Percentiles rank a stretch among this genome's conserved stretches.
Conservation (phyloP, 805 yeast species). For the Lipomyces lipofer region DNA sequence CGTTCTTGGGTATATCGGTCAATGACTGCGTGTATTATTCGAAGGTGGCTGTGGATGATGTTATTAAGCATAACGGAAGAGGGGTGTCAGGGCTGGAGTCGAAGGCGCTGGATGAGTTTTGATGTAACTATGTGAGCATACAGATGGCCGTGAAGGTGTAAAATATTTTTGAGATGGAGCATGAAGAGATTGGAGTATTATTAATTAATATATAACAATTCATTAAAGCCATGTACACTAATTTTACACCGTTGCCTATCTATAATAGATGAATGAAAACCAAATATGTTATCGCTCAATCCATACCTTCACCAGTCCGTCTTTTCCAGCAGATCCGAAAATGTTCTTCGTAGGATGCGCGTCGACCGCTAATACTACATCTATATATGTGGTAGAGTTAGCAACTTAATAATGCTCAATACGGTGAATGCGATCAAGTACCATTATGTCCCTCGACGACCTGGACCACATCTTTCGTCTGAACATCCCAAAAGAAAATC, state of each 20-base stretch:
- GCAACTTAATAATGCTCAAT: no score
- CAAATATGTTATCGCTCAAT: background rate
- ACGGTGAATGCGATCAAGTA: no score
- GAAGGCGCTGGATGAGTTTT: background rate
- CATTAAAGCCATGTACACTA: no score
- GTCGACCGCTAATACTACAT: constrained; percentile 32
- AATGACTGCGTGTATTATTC: constrained; percentile 27
- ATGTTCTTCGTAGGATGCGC: constrained; percentile 29
- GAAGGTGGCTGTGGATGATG: constrained; percentile 23
- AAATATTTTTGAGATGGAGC: no score
- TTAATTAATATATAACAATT: no score
- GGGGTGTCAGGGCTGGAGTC: constrained; percentile 23
- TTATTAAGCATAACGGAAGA: constrained; percentile 11
- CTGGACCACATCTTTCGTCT: constrained; percentile 51
- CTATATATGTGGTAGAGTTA: constrained; percentile 1
- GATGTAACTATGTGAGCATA: no score
- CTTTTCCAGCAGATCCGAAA: constrained; percentile 31
- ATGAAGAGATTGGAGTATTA: no score
- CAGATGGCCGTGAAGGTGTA: no score
- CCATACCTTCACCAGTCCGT: constrained; percentile 24
- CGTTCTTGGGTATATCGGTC: constrained; percentile 26
- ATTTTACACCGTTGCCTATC: no score
- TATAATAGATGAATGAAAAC: background rate
- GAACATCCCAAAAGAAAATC: constrained; percentile 66
- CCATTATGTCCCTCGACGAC: constrained; percentile 35